Base-by-base conservation (phyloP, 1,284 basidiomycete genomes). In the Tranzscheliella williamsii region DNA sequence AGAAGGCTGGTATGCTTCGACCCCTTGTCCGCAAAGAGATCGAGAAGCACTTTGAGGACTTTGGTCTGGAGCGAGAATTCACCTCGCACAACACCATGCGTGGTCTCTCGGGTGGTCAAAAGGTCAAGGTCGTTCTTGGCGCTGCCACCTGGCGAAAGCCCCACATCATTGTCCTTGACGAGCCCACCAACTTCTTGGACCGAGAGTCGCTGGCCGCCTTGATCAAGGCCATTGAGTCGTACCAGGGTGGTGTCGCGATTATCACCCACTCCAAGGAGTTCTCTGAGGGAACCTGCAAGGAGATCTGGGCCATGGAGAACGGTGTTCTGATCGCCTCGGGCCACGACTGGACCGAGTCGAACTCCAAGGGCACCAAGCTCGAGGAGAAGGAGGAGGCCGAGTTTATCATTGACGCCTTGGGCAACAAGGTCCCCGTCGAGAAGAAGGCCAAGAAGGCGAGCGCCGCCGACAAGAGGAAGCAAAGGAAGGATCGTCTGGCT, bases 271-370 rank as follows among this genome's bases (percentile, higher is more conserved):
- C 70, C 15, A 24, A 32, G 21, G 75, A 77, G 51, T 75, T 77
- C 67, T 72, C 70, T 27, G 73, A 76, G 49, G 64, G 62, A 36
- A 74, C 73, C 35, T 74, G 72, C 53, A 65, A 67, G 57, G 75
- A 77, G 33, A 72, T 75, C 47, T 77, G 75, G 75, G 43, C 58
- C 21, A 76, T 77, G 73, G 33, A 54, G 38, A 63, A 67, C 46
- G 75, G 75, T 56, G 47, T 46, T 4, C 65, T 77, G 22, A 38
- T 46, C 31, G 73, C 73, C 12, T 70, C 63, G 5, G 94, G 94
- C 63, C 93, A 96, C 73, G 78, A 79, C 72, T 79, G 79, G 80
- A 91, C 95, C 74, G 94, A 98, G 81, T 92, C 92, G 44, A 93
- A 98, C 50, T 54, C 61, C 38, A 69, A 67, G 17, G 73, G 73